phyloP scores from a whole-genome alignment of 2,329 filamentous ascomycete species.

The Capronia americana region DNA sequence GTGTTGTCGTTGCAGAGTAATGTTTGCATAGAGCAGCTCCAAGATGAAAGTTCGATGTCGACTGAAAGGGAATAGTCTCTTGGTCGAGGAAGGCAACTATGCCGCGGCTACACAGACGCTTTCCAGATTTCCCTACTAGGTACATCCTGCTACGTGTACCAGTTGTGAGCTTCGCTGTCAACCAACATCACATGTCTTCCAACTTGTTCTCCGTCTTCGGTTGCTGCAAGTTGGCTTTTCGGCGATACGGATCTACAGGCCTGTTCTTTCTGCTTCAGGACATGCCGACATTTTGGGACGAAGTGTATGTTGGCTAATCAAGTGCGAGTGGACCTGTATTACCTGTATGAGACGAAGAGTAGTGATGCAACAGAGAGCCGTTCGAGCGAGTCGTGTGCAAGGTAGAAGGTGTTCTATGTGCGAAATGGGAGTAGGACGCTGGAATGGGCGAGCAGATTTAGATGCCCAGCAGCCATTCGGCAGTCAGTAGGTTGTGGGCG shows the following conservation, averaged over 20 bases:
- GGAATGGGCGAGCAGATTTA: constrained; percentile 1
- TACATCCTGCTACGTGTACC: background rate
- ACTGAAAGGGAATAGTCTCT: background rate
- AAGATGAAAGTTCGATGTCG: background rate
- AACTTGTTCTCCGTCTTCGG: background rate
- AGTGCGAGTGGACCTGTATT: constrained; percentile 7
- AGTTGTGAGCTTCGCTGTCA: background rate
- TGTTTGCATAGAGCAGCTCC: background rate
- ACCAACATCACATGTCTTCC: background rate
- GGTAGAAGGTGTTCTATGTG: constrained; percentile 7
- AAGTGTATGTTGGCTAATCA: constrained; percentile 13
- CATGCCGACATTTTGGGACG: constrained; percentile 6
- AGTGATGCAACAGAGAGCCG: constrained; percentile 1
- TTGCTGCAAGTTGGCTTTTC: background rate
- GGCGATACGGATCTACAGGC: too few species aligned
- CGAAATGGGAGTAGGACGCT: background rate
- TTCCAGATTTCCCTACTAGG: background rate
- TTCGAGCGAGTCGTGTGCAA: constrained; percentile 12
- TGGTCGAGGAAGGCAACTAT: background rate
- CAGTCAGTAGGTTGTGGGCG: background rate
- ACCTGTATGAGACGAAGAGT: constrained; percentile 4
- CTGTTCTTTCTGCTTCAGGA: background rate
- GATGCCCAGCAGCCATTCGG: background rate
- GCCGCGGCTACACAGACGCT: background rate
- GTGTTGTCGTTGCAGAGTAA: background rate